A percentile compares a stretch with the other conserved stretches of the same genome.
Evolutionary conservation across 257 asterid genomes (phyloP).

Genomic region (Ocimum tenuiflorum): DNA sequence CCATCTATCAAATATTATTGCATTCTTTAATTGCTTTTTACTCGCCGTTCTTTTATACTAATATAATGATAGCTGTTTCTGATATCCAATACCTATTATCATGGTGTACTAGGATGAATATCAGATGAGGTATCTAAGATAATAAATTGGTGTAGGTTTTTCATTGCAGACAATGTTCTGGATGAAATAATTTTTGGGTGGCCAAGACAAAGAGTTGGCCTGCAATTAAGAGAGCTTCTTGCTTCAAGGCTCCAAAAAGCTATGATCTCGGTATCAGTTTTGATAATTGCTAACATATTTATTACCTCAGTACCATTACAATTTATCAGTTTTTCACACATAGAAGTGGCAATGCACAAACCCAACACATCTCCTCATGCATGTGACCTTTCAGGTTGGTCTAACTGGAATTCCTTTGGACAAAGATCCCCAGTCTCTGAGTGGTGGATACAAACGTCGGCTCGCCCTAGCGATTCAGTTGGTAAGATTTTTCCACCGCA

Average conservation of each 20-base stretch:
- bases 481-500: constrained; percentile 37
- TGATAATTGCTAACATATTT: constrained; percentile 6
- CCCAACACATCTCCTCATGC: constrained; percentile 15
- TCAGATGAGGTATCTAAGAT: constrained; percentile 23
- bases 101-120: constrained; percentile 11
- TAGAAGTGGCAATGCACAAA: background rate
- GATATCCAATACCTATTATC: background rate
- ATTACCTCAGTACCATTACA: constrained; percentile 3
- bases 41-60: background rate
- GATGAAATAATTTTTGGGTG: constrained; percentile 92
- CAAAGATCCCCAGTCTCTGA: constrained; percentile 77
- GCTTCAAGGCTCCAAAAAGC: constrained; percentile 79
- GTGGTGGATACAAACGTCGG: constrained; percentile 95
- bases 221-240: constrained; percentile 73
- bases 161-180: constrained; percentile 82
- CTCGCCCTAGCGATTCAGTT: constrained; percentile 92
- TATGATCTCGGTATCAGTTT: constrained; percentile 57
- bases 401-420: constrained; percentile 63
- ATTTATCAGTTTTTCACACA: background rate
- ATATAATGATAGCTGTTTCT: background rate
- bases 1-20: constrained; percentile 8
- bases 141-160: constrained; percentile 45
- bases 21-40: background rate
- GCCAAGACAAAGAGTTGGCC: constrained; percentile 79
- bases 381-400: constrained; percentile 47